A percentile compares a stretch with the other conserved stretches of the same genome.
Evolutionary conservation across 2,329 filamentous ascomycete genomes (phyloP).

Genomic region (Coniochaeta sp.): DNA sequence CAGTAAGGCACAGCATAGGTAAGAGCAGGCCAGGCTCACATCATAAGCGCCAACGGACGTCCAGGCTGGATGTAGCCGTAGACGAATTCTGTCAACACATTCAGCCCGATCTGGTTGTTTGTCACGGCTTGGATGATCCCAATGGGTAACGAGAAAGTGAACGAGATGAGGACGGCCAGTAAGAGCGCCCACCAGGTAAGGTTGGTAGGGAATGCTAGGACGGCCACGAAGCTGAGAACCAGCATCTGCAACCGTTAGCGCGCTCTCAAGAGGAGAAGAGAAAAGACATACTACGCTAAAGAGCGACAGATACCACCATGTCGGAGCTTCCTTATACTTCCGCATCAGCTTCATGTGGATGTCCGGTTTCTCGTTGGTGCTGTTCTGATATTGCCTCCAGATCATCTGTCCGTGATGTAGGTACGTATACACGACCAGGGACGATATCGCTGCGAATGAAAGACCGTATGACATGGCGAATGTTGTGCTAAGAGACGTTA

Average conservation of each 20-base stretch:
- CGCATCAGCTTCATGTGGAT: slow-evolving; percentile 58
- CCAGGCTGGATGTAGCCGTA: slow-evolving; percentile 71
- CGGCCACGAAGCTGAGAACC: slow-evolving; percentile 42
- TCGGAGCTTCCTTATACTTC: slow-evolving; percentile 54
- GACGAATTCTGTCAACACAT: slow-evolving; percentile 68
- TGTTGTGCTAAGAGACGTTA: slow-evolving; percentile 45
- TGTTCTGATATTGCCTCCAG: slow-evolving; percentile 53
- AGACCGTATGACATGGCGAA: slow-evolving; percentile 64
- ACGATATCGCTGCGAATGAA: slow-evolving; percentile 63
- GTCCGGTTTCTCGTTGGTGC: slow-evolving; percentile 52
- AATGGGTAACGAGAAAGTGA: slow-evolving; percentile 57
- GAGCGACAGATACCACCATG: slow-evolving; percentile 55
- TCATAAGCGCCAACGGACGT: slow-evolving; percentile 64
- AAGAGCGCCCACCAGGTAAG: slow-evolving; percentile 68
- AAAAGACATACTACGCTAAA: slow-evolving; percentile 41
- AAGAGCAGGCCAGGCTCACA: slow-evolving; percentile 32
- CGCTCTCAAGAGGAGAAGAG: no score
- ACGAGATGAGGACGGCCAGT: slow-evolving; percentile 56
- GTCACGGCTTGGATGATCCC: slow-evolving; percentile 65
- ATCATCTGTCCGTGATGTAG: slow-evolving; percentile 62
- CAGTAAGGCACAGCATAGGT: slow-evolving; percentile 6
- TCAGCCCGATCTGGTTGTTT: slow-evolving; percentile 64
- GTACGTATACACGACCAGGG: slow-evolving; percentile 60
- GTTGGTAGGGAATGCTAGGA: slow-evolving; percentile 57
- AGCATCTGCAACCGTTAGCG: slow-evolving; percentile 33